phyloP scores from a whole-genome alignment of 1,284 basidiomycete species.

The Phlebopus sp. region DNA sequence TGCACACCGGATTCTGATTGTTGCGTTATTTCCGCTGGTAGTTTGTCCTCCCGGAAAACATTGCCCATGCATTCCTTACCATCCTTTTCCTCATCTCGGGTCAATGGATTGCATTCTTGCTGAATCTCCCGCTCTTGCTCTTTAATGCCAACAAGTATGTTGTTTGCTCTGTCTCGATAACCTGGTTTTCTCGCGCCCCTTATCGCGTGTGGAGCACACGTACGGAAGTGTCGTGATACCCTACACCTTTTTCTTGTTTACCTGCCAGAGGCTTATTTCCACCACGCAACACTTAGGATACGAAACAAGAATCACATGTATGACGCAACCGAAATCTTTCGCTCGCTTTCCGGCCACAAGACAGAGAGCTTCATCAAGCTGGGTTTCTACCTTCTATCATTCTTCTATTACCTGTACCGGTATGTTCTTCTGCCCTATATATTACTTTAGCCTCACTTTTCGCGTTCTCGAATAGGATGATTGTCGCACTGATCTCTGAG shows the following conservation, averaged over 20 bases:
- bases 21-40: slow-evolving; percentile 34
- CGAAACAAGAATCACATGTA: slow-evolving; percentile 96
- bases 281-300: slow-evolving; percentile 55
- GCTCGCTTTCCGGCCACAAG: slow-evolving; percentile 92
- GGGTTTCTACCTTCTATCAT: slow-evolving; percentile 90
- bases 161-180: neutral
- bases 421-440: slow-evolving; percentile 39
- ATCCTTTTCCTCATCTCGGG: slow-evolving; percentile 88
- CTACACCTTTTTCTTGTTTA: slow-evolving; percentile 4
- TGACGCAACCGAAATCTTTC: slow-evolving; percentile 99
- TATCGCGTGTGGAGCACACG: neutral
- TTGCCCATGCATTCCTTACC: slow-evolving; percentile 89
- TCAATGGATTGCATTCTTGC: slow-evolving; percentile 92
- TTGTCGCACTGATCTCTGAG: slow-evolving; percentile 81
- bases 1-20: neutral
- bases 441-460: slow-evolving; percentile 1
- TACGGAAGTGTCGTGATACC: no score
- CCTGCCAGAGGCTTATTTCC: slow-evolving; percentile 1
- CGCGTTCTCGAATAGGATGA: slow-evolving; percentile 57
- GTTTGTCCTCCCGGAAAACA: slow-evolving; percentile 98
- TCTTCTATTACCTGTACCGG: slow-evolving; percentile 98
- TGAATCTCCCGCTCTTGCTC: slow-evolving; percentile 88
- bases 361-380: slow-evolving; percentile 97
- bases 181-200: neutral
- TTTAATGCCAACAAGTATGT: slow-evolving; percentile 95